These are phyloP conservation scores for Leavenworthia alabamica DNA, from an alignment of 345 rosid species.

Conservation along the genomic window DNA sequence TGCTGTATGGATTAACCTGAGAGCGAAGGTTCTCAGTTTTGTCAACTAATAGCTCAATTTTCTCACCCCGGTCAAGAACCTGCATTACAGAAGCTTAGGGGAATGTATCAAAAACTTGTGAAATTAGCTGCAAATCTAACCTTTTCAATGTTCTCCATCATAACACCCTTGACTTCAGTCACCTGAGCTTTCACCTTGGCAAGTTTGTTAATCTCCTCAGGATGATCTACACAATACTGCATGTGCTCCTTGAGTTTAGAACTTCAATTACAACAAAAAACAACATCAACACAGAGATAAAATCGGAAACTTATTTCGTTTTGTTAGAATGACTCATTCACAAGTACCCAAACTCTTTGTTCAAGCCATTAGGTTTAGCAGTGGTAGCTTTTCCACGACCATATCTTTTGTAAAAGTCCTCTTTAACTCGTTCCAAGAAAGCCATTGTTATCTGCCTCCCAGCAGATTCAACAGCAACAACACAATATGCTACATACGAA, in stretches of 20 bases:
- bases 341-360: slow-evolving; percentile 63
- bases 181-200: slow-evolving; percentile 97
- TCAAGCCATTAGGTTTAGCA: slow-evolving; percentile 63
- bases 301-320: not conserved
- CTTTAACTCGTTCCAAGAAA: slow-evolving; percentile 71
- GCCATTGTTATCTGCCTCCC: slow-evolving; percentile 87
- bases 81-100: slow-evolving; percentile 12
- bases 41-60: slow-evolving; percentile 91
- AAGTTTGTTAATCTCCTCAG: slow-evolving; percentile 88
- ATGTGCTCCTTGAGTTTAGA: slow-evolving; percentile 80
- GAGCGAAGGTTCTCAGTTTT: slow-evolving; percentile 93
- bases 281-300: not conserved
- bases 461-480: slow-evolving; percentile 80
- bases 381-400: slow-evolving; percentile 81
- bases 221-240: slow-evolving; percentile 84
- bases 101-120: no score
- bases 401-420: slow-evolving; percentile 75
- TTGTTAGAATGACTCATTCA: not conserved
- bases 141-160: slow-evolving; percentile 99
- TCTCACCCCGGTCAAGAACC: slow-evolving; percentile 98
- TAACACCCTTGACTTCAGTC: slow-evolving; percentile 92
- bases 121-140: slow-evolving; percentile 34
- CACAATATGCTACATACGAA: slow-evolving; percentile 68
- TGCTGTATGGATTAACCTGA: slow-evolving; percentile 78
- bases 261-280: slow-evolving; percentile 35